Evolutionary conservation across 495 filamentous ascomycete species (phyloP).

Genomic region (Articulospora tetracladia): DNA sequence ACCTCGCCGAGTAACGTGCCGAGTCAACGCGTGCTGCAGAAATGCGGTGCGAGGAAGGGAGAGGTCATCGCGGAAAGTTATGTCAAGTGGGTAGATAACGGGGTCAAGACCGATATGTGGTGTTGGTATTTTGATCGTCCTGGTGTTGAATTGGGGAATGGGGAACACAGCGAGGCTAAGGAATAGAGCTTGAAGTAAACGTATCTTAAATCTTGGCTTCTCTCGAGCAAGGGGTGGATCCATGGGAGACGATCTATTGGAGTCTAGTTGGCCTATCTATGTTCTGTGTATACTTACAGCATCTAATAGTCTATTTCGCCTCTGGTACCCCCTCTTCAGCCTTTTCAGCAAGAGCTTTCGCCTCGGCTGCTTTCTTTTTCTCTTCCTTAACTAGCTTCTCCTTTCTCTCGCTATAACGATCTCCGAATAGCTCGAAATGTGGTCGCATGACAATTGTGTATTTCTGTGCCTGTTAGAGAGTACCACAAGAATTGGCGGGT

Average conservation of each 20-base stretch:
- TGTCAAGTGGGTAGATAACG: conserved; percentile 2
- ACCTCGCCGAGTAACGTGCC: conserved; percentile 13
- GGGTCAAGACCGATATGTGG: conserved; percentile 9
- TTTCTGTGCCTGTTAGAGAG: conserved; percentile 31
- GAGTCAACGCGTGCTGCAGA: conserved; percentile 12
- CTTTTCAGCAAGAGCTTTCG: background rate
- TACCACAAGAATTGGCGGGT: background rate
- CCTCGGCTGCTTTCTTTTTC: conserved; percentile 13
- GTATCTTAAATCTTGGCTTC: too few species aligned
- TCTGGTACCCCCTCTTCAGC: background rate
- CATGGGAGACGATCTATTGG: too few species aligned
- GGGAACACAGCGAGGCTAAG: background rate
- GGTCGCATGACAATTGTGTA: conserved; percentile 65
- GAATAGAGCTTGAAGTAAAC: too few species aligned
- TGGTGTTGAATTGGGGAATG: background rate
- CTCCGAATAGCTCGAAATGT: conserved; percentile 57
- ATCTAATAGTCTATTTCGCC: background rate
- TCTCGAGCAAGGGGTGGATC: too few species aligned
- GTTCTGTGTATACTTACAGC: background rate
- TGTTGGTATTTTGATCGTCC: conserved; percentile 21
- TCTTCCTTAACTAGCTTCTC: conserved; percentile 39
- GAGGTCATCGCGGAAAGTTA: conserved; percentile 8
- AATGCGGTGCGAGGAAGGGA: conserved; percentile 10
- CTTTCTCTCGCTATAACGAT: conserved; percentile 59
- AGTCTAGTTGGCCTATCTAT: background rate